Conservation (phyloP, 78 protist genomes). For the Paratrimastix pyriformis region DNA sequence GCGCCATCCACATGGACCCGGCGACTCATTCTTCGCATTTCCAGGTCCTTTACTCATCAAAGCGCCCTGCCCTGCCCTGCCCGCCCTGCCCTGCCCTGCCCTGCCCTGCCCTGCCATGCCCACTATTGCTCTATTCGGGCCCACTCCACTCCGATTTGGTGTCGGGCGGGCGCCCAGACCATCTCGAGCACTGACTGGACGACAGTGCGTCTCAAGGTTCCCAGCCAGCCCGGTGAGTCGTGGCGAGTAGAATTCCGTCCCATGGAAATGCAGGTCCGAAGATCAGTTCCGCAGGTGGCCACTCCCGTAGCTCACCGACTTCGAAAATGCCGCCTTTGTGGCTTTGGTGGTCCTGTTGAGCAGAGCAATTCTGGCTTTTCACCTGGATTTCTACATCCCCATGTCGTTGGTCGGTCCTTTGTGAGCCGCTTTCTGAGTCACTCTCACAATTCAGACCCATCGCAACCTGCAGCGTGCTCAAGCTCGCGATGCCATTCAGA, state of each 20-base stretch:
- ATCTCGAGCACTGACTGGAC: constrained; percentile 93
- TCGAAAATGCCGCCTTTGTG: constrained; percentile 90
- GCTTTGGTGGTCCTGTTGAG: constrained; percentile 63
- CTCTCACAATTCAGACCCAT: constrained; percentile 73
- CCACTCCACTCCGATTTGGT: no score
- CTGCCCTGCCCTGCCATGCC: no score
- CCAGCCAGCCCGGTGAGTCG: no score
- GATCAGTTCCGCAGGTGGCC: no score
- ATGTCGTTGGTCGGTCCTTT: constrained; percentile 68
- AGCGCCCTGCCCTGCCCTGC: no score
- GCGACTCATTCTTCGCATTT: constrained; percentile 57
- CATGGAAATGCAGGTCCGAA: no score
- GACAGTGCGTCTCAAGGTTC: constrained; percentile 89
- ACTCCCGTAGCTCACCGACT: constrained; percentile 82
- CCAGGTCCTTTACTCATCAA: constrained; percentile 51
- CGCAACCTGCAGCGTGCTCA: constrained; percentile 77
- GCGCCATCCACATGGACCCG: constrained; percentile 47
- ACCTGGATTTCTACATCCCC: constrained; percentile 78
- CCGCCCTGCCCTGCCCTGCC: no score
- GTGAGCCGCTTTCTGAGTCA: no score
- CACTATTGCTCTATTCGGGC: no score
- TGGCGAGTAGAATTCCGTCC: no score
- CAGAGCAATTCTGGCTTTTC: constrained; percentile 63
- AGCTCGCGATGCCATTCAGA: constrained; percentile 44
- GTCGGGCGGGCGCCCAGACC: no score